phyloP scores from a whole-genome alignment of 2,329 filamentous ascomycete genomes.

The Arachnopeziza araneosa region DNA sequence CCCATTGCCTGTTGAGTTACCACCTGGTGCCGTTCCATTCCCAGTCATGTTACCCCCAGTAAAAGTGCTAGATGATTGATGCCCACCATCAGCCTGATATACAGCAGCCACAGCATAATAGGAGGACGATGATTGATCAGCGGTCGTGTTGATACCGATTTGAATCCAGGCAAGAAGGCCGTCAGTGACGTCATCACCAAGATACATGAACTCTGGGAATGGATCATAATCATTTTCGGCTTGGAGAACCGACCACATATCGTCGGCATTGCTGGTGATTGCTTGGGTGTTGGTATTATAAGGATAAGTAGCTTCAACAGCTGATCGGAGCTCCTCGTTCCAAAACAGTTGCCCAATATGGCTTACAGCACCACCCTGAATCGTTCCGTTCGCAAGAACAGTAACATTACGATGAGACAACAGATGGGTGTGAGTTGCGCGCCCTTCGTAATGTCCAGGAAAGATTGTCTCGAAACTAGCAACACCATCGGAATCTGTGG shows the following conservation, averaged over 20 bases:
- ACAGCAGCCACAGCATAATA: conserved; percentile 17
- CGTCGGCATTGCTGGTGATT: conserved; percentile 43
- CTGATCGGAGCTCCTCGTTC: conserved; percentile 46
- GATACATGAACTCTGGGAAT: conserved; percentile 46
- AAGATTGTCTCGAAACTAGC: conserved; percentile 37
- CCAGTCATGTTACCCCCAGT: neutral
- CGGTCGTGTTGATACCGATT: conserved; percentile 37
- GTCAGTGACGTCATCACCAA: conserved; percentile 43
- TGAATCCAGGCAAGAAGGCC: conserved; percentile 46
- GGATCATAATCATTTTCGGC: conserved; percentile 45
- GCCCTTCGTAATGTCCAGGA: conserved; percentile 42
- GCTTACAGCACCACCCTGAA: conserved; percentile 42
- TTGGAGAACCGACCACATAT: conserved; percentile 38
- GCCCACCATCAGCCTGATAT: conserved; percentile 14
- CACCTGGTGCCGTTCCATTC: conserved; percentile 7
- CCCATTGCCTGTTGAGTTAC: conserved; percentile 1
- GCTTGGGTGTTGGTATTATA: conserved; percentile 38
- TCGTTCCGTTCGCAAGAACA: conserved; percentile 34
- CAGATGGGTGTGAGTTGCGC: conserved; percentile 43
- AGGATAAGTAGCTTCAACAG: conserved; percentile 41
- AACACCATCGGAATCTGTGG: conserved; percentile 35
- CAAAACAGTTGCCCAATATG: conserved; percentile 56
- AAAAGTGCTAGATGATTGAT: neutral
- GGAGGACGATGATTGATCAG: conserved; percentile 19
- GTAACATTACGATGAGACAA: conserved; percentile 32